Evolutionary conservation across 2,329 filamentous ascomycete species (phyloP), one percentile per base, ranked within the genome.

Genomic region (Colletotrichum sp.): DNA sequence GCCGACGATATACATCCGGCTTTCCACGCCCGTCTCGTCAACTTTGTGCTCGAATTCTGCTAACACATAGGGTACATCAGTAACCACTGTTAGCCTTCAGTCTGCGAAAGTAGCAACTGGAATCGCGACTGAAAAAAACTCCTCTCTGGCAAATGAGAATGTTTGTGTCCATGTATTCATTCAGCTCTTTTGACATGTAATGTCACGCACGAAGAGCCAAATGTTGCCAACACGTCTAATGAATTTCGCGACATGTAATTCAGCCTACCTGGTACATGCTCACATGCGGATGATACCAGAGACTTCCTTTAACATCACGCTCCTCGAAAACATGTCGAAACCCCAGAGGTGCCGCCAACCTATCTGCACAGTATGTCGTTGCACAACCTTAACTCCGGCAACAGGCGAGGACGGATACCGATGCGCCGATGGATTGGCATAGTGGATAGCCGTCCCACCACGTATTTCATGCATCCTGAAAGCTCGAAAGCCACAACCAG

Each of bases 101-200:
- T 52, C 7, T 4, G 44, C 44, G n/a, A 1, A 52, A 13, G 44
- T 8, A 22, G n/a, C 12, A 22, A 13, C n/a, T 52, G 9, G 10
- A 4, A 18, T 48, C 10, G 3, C n/a, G 1, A n/a, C 8, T n/a
- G 12, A 34, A 22, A 6, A 12, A 2, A 5, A 0, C 44, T 22
- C 7, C 44, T 52, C 44, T 13, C 10, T 22, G 10, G n/a, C n/a
- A 52, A 22, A 52, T 13, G 3, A 52, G n/a, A 8, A 22, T 12
- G 44, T 12, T 52, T 22, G 12, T 52, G 10, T 5, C 44, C n/a
- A 52, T 52, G 10, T 52, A 52, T 13, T 22, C n/a, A 52, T 52
- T 13, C 6, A n/a, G n/a, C 12, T 22, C 10, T 52, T 22, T 13
- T 13, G 6, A 48, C 18, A n/a, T 48, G 9, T n/a, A 12, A 1